Percentiles rank a stretch among this genome's conserved stretches.
Conservation (phyloP, 768 basidiomycete genomes). For the Floccularia luteovirens region DNA sequence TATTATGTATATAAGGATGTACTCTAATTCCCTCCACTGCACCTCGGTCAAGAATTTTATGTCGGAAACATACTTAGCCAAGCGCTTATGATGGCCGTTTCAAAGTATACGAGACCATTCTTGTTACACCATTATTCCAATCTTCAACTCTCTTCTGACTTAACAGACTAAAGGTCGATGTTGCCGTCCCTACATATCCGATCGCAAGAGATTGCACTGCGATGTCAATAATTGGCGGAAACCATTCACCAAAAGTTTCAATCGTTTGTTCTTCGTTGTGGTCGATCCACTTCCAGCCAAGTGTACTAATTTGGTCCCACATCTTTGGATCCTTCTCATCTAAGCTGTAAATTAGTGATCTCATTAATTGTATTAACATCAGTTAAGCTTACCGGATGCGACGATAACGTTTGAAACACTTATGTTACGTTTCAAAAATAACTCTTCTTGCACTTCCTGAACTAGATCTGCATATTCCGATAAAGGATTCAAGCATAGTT, state of each 20-base stretch:
- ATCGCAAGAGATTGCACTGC: conserved; percentile 45
- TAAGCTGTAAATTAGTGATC: conserved; percentile 10
- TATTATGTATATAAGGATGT: too few species aligned
- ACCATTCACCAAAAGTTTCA: conserved; percentile 33
- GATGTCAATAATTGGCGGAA: conserved; percentile 44
- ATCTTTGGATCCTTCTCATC: conserved; percentile 37
- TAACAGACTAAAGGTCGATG: conserved; percentile 49
- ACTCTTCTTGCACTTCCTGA: conserved; percentile 24
- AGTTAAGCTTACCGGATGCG: conserved; percentile 24
- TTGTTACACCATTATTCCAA: conserved; percentile 42
- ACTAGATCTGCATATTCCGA: conserved; percentile 27
- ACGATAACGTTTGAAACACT: conserved; percentile 28
- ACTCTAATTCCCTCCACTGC: too few species aligned
- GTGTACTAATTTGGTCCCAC: conserved; percentile 26
- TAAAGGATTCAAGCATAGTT: conserved; percentile 31
- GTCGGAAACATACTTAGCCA: too few species aligned
- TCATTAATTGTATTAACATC: not conserved
- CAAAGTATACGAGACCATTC: conserved; percentile 15
- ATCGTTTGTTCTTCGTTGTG: conserved; percentile 25
- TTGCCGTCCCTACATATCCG: conserved; percentile 51
- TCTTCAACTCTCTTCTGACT: conserved; percentile 45
- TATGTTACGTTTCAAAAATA: conserved; percentile 20
- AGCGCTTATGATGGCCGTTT: too few species aligned
- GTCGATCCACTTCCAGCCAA: conserved; percentile 39
- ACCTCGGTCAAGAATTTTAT: too few species aligned